These are phyloP conservation scores for Fusarium pseudoanthophilum DNA, from an alignment of 2,329 filamentous ascomycete species.

Conservation along the genomic window DNA sequence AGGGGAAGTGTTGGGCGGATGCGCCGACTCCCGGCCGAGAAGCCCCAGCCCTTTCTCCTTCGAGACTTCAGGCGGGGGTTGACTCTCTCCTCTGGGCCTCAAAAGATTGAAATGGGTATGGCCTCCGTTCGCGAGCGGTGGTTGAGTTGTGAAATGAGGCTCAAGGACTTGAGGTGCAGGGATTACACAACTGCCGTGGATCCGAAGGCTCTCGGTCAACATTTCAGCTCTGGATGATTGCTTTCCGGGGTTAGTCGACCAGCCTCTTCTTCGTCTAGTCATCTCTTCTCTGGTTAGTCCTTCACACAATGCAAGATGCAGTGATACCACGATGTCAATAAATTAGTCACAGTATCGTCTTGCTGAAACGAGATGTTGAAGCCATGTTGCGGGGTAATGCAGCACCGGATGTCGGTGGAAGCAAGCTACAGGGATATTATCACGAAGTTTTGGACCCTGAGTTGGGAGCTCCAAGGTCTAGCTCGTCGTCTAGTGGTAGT, in stretches of 20 bases:
- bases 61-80: no score
- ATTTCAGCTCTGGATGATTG: not conserved
- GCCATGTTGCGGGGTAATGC: not conserved
- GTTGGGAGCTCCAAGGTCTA: not conserved
- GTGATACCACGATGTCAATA: not conserved
- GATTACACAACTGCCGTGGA: not conserved
- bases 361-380: not conserved
- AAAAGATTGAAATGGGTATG: no score
- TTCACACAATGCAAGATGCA: not conserved
- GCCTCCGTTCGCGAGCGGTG: not conserved
- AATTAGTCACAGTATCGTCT: not conserved
- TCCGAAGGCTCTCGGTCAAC: not conserved
- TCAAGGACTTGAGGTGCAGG: not conserved
- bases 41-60: not conserved
- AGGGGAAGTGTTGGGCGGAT: fast-evolving
- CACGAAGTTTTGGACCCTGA: not conserved
- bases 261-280: not conserved
- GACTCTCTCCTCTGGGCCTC: no score
- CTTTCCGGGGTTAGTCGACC: not conserved
- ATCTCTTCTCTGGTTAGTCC: no score
- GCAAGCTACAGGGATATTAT: not conserved
- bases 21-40: not conserved
- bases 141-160: not conserved
- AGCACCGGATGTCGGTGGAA: not conserved
- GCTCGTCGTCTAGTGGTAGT: fast-evolving